phyloP scores from a whole-genome alignment of 306 rosid species.

The Chamaecrista fasciculata region DNA sequence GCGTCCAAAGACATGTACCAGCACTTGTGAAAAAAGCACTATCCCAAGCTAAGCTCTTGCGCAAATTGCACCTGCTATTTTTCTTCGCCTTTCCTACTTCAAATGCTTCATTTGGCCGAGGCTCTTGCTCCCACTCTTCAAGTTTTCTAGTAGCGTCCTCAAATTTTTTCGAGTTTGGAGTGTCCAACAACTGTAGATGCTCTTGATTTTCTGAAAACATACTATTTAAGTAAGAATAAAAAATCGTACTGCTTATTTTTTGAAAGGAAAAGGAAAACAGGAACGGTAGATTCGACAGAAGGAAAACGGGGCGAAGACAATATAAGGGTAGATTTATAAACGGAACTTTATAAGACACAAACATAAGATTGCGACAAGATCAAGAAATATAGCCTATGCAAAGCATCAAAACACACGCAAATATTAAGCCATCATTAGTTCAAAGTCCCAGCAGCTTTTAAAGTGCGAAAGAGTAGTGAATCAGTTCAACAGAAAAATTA shows the following conservation, averaged over 20 bases:
- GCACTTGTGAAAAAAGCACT: slow-evolving; percentile 91
- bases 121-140: slow-evolving; percentile 46
- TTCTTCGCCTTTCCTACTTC: slow-evolving; percentile 45
- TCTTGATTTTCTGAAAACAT: slow-evolving; percentile 47
- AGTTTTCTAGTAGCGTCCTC: slow-evolving; percentile 45
- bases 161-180: slow-evolving; percentile 40
- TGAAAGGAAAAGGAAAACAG: not conserved
- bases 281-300: not conserved
- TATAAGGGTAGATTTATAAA: not conserved
- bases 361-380: not conserved
- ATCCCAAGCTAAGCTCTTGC: slow-evolving; percentile 97
- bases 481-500: not conserved
- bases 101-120: slow-evolving; percentile 43
- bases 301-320: not conserved
- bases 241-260: not conserved
- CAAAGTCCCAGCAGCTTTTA: not conserved
- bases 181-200: slow-evolving; percentile 36
- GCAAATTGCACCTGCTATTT: slow-evolving; percentile 74
- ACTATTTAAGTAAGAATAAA: not conserved
- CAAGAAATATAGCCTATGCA: not conserved
- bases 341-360: not conserved
- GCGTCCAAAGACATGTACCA: slow-evolving; percentile 43
- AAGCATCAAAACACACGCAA: not conserved
- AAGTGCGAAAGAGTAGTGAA: not conserved
- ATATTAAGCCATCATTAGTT: not conserved